Evolutionary conservation across 345 rosid genomes (phyloP), one percentile per base, ranked within the genome.

Genomic region (Luvunga scandens): DNA sequence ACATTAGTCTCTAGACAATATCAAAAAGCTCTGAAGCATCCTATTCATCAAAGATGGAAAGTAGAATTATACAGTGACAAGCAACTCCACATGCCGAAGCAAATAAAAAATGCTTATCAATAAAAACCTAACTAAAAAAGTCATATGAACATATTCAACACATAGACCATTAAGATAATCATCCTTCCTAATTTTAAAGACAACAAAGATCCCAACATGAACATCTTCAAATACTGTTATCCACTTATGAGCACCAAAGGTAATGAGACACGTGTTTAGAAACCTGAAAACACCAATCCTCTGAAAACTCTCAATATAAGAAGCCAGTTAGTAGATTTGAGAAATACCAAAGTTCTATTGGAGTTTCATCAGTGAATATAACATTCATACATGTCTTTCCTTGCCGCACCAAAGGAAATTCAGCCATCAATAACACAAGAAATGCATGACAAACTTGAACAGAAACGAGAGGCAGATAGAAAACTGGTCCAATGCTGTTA

Each of bases 371-470:
- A 13, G 56, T 22, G 55, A 39, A 53, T 39, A 68, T 5, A 68
- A 13, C 25, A 22, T 12, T 56, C 36, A 10, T 25, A 72, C 5
- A 21, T 19, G 34, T 10, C 21, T 71, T 22, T 55, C 36, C 12
- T 72, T 53, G 39, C 59, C 50, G 64, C 45, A 69, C 36, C 1
- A 7, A 21, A 42, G 62, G 34, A 62, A 50, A 71, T 9, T 71
- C 25, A 67, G 65, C 13, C 31, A 56, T 12, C n/a, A 39, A 55
- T 36, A 63, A 33, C 18, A 67, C 31, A 34, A 24, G n/a, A 81
- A 36, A 28, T 60, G 59, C 67, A 38, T 18, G 68, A 33, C 57
- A 73, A 66, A 79, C 71, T 60, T 10, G 27, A 45, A 73, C 36
- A 24, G 66, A 27, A 66, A 18, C 27, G 30, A 66, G 42, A 64